These are phyloP conservation scores for Xylaria nigripes DNA, from an alignment of 495 filamentous ascomycete species.

Conservation along the genomic window DNA sequence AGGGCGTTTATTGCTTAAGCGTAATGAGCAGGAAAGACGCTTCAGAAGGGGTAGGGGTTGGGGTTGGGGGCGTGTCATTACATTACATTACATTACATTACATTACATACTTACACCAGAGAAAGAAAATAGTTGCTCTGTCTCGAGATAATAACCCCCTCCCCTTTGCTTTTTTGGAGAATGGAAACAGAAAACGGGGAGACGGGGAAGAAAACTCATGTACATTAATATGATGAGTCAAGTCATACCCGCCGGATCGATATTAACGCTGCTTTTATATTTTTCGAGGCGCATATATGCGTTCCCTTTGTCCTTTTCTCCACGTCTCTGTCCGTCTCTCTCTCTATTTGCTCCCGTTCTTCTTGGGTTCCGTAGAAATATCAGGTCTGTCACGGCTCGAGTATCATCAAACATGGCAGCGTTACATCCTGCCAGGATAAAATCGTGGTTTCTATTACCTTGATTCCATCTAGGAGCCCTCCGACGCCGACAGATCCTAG, in stretches of 20 bases:
- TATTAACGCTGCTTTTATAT: slow-evolving; percentile 7
- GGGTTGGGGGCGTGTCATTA: slow-evolving; percentile 8
- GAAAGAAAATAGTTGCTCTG: background rate
- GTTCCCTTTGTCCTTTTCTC: slow-evolving; percentile 20
- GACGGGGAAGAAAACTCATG: slow-evolving; percentile 5
- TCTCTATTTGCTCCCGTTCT: slow-evolving; percentile 7
- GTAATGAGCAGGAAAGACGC: slow-evolving; percentile 1
- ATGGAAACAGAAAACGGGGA: background rate
- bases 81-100: background rate
- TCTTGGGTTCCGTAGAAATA: slow-evolving; percentile 11
- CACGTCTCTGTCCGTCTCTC: no score
- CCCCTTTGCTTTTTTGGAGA: background rate
- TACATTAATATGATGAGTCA: slow-evolving; percentile 4
- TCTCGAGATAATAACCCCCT: slow-evolving; percentile 10
- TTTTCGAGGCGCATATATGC: slow-evolving; percentile 2
- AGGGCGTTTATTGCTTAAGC: slow-evolving; percentile 24
- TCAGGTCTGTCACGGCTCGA: slow-evolving; percentile 1
- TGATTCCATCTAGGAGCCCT: background rate
- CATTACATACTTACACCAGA: no score
- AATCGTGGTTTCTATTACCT: background rate
- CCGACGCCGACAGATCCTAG: background rate
- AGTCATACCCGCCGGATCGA: background rate
- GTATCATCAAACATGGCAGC: slow-evolving; percentile 3
- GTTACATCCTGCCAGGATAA: background rate
- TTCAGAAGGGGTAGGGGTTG: no score